Conservation (phyloP, 1,139 yeast genomes). For the Yamadazyma triangularis region DNA sequence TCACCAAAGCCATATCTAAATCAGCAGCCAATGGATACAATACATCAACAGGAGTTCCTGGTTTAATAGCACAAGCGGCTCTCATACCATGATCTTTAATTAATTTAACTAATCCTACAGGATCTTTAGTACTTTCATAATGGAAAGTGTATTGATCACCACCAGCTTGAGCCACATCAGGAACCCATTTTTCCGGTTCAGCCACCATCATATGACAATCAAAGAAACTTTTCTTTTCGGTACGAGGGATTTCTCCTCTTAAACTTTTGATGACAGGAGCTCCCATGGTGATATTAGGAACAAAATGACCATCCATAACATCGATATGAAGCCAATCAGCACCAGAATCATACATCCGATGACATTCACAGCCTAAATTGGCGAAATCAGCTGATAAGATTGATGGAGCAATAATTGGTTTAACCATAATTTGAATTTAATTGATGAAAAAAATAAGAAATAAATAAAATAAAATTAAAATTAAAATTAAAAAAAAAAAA, state of each 20-base stretch:
- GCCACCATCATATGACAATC: constrained; percentile 99
- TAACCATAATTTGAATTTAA: too few species aligned
- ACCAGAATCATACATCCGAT: constrained; percentile 63
- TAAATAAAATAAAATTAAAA: too few species aligned
- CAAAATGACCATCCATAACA: constrained; percentile 98
- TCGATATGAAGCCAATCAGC: constrained; percentile 98
- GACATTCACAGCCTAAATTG: constrained; percentile 82
- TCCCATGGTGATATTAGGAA: constrained; percentile 92
- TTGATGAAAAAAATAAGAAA: not conserved
- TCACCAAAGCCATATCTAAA: constrained; percentile 88
- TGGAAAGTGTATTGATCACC: constrained; percentile 97
- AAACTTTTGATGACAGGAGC: constrained; percentile 82
- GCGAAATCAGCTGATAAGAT: constrained; percentile 94
- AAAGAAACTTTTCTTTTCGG: constrained; percentile 58
- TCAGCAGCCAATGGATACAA: constrained; percentile 70
- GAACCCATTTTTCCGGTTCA: constrained; percentile 93
- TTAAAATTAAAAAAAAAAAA: too few species aligned
- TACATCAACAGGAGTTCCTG: constrained; percentile 86
- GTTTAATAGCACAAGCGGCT: constrained; percentile 94
- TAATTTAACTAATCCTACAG: constrained; percentile 65
- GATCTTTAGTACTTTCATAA: constrained; percentile 86
- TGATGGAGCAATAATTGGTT: constrained; percentile 91
- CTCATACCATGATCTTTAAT: constrained; percentile 81
- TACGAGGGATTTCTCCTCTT: constrained; percentile 67
- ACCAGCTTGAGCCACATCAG: constrained; percentile 88